phyloP scores from a whole-genome alignment of 441 rosid genomes.

The Erodium trifolium region DNA sequence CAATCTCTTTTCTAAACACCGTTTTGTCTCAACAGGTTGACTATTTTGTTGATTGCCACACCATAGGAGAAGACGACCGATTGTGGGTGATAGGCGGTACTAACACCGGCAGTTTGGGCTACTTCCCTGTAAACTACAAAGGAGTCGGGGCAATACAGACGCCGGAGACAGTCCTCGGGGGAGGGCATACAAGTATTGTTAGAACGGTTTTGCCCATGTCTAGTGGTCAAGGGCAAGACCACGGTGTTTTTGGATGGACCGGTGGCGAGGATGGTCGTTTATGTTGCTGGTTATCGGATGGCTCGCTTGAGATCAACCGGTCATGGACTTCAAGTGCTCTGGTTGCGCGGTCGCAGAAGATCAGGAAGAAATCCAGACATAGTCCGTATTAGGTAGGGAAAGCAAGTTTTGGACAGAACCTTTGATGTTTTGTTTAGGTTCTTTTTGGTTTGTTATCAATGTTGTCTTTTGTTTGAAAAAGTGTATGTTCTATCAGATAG shows the following conservation, averaged over 20 bases:
- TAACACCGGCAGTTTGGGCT: slow-evolving; percentile 60
- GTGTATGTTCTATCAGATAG: too few species aligned
- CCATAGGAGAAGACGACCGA: slow-evolving; percentile 45
- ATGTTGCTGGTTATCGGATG: slow-evolving; percentile 78
- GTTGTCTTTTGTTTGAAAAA: too few species aligned
- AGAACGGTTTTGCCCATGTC: slow-evolving; percentile 70
- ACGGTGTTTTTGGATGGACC: slow-evolving; percentile 75
- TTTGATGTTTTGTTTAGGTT: too few species aligned
- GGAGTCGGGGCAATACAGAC: slow-evolving; percentile 44
- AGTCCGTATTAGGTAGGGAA: slow-evolving; percentile 35
- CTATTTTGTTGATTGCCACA: slow-evolving; percentile 84
- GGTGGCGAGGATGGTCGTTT: slow-evolving; percentile 94
- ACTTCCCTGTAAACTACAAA: slow-evolving; percentile 58
- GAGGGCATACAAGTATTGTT: slow-evolving; percentile 69
- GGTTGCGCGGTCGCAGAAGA: slow-evolving; percentile 34
- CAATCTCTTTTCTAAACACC: neutral
- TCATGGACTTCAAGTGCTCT: slow-evolving; percentile 72
- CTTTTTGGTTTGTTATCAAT: too few species aligned
- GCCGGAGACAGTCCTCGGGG: slow-evolving; percentile 69
- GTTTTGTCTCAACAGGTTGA: slow-evolving; percentile 49
- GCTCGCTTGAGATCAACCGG: slow-evolving; percentile 30
- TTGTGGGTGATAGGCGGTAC: slow-evolving; percentile 94
- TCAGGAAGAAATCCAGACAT: slow-evolving; percentile 45
- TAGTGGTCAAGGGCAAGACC: slow-evolving; percentile 26
- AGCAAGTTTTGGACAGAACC: too few species aligned